Evolutionary conservation across 140 eudicot genomes (phyloP), one percentile per base, ranked within the genome.

Genomic region (Ambrosia hybrid): DNA sequence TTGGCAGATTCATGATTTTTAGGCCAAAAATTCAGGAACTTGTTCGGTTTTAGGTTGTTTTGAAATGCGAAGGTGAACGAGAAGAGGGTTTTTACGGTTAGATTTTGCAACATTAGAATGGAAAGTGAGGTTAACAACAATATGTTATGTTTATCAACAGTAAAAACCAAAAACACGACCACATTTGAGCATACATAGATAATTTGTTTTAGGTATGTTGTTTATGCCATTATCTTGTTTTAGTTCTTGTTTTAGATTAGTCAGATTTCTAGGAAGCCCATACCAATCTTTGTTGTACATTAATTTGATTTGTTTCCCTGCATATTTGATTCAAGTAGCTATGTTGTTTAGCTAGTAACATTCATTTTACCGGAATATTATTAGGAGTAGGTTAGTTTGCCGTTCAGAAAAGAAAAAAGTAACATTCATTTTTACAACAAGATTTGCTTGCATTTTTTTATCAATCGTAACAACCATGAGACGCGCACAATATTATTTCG

Each of bases 181-280:
- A 71, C 77, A 49, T 70, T 49, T 51, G 45, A 63, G 13, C 71
- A 55, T 51, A 26, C 52, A 61, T 57, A 34, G 75, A 60, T 58
- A 73, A 51, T 60, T 67, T 43, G 59, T 73, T 43, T 77, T 51
- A 70, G 81, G 5, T 17, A 65, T 75, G 48, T 10, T 70, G 76
- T 61, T 77, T 77, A 62, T 77, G 64, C 59, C 71, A 51, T 70
- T 53, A 70, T 56, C 67, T 34, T 69, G 74, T 69, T 68, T 73
- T 61, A 51, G 66, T 62, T 37, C 43, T 71, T 78, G 77, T 78
- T 71, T 67, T 79, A 79, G 83, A 73, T 51, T 67, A 73, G 83
- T 73, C 56, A 79, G 79, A 39, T 67, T 51, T 59, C 12, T 79
- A 67, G 79, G 75, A 74, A 59, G 65, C 75, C 75, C 63, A 59